These are phyloP conservation scores for Sphaerostilbella broomeana DNA, from an alignment of 2,329 filamentous ascomycete species.

Conservation along the genomic window DNA sequence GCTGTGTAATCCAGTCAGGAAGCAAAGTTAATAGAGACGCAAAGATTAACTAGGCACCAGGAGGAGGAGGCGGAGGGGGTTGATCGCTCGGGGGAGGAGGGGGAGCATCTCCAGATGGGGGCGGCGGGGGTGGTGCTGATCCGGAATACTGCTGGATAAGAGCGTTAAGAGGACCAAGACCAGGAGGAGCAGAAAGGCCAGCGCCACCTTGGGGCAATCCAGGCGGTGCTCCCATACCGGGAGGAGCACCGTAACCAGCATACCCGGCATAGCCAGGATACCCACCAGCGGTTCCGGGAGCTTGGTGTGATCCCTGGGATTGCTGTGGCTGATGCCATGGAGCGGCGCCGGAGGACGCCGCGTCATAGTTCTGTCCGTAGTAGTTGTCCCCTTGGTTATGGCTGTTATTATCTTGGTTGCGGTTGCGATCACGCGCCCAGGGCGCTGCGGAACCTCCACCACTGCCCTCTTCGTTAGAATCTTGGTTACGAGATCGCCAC, in stretches of 20 bases:
- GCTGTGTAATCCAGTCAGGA: no score
- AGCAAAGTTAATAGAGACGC: no score
- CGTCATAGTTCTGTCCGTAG: slow-evolving; percentile 20
- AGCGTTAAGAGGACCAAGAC: slow-evolving; percentile 53
- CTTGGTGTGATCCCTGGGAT: slow-evolving; percentile 40
- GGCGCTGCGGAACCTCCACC: slow-evolving; percentile 46
- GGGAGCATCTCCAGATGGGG: slow-evolving; percentile 46
- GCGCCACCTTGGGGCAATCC: slow-evolving; percentile 38
- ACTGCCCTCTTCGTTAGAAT: slow-evolving; percentile 41
- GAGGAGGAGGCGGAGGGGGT: slow-evolving; percentile 51
- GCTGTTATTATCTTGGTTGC: slow-evolving; percentile 35
- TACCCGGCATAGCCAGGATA: slow-evolving; percentile 49
- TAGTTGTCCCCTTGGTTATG: slow-evolving; percentile 22
- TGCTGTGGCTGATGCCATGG: slow-evolving; percentile 41
- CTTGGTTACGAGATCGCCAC: slow-evolving; percentile 57
- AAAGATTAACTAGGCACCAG: slow-evolving; percentile 37
- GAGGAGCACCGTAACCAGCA: slow-evolving; percentile 41
- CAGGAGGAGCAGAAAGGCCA: slow-evolving; percentile 48
- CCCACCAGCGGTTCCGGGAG: slow-evolving; percentile 45
- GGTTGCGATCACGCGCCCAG: slow-evolving; percentile 56
- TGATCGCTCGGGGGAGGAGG: slow-evolving; percentile 46
- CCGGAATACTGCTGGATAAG: slow-evolving; percentile 61
- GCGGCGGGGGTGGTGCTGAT: slow-evolving; percentile 50
- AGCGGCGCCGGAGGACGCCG: slow-evolving; percentile 21
- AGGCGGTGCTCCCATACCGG: slow-evolving; percentile 35